phyloP scores from a whole-genome alignment of 108 stramenopile species.

The Nitzschia sp. region DNA sequence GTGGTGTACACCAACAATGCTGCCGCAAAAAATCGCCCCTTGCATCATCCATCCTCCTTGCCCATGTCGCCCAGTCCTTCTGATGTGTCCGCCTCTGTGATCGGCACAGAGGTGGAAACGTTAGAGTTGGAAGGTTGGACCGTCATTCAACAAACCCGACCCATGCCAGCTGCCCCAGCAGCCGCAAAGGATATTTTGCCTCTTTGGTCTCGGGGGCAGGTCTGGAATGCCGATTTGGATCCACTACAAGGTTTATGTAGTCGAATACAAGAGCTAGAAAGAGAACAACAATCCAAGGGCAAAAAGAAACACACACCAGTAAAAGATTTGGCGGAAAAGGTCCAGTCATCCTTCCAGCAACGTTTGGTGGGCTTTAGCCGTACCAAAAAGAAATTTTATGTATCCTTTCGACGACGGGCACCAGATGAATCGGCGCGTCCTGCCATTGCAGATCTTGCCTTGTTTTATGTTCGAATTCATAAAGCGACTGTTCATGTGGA shows the following conservation, averaged over 20 bases:
- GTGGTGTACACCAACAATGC: not conserved
- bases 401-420: conserved; percentile 58
- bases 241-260: conserved; percentile 37
- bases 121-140: conserved; percentile 40
- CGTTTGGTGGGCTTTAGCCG: conserved; percentile 14
- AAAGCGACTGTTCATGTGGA: conserved; percentile 38
- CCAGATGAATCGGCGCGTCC: conserved; percentile 51
- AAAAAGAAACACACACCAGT: conserved; percentile 17
- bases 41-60: conserved; percentile 1
- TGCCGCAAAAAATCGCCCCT: not conserved
- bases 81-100: conserved; percentile 7
- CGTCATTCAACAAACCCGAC: conserved; percentile 36
- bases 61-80: conserved; percentile 18
- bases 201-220: conserved; percentile 13
- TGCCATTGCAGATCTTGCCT: conserved; percentile 70
- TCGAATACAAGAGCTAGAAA: conserved; percentile 14
- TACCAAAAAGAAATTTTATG: conserved; percentile 34
- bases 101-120: conserved; percentile 7
- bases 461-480: conserved; percentile 66
- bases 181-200: not conserved
- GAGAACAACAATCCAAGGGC: conserved; percentile 10
- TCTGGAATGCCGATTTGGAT: conserved; percentile 59
- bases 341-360: conserved; percentile 38
- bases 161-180: conserved; percentile 4
- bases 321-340: conserved; percentile 34